phyloP scores from a whole-genome alignment of 495 filamentous ascomycete genomes.

The Aspergillus sparsus region DNA sequence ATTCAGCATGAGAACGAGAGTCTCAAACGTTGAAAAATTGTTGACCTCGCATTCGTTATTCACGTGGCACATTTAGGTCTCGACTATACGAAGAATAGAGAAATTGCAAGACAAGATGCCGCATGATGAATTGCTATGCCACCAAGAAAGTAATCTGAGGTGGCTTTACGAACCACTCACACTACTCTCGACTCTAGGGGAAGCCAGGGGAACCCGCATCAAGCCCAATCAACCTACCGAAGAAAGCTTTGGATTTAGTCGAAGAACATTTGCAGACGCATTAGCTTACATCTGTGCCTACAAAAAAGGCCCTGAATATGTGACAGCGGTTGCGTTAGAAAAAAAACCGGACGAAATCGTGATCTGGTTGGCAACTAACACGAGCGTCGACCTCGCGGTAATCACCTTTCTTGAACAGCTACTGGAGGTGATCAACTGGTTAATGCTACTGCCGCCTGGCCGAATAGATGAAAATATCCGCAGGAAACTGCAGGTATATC shows the following conservation, averaged over 20 bases:
- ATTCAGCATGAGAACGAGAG: no score
- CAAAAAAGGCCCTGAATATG: neutral
- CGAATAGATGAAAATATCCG: neutral
- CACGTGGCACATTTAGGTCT: no score
- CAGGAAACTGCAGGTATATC: neutral
- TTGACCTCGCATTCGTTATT: no score
- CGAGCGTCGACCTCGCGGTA: neutral
- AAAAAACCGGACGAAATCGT: neutral
- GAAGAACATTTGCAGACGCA: conserved; percentile 10
- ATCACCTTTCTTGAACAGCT: conserved; percentile 7
- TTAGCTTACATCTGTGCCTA: conserved; percentile 18
- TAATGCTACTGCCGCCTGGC: neutral
- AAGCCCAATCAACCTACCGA: neutral
- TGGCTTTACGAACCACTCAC: neutral
- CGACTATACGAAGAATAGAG: no score
- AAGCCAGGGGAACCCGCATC: conserved; percentile 8
- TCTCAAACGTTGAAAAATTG: no score
- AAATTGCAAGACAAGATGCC: neutral
- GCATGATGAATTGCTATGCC: neutral
- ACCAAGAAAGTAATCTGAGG: neutral
- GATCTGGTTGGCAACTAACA: conserved; percentile 11
- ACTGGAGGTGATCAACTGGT: neutral
- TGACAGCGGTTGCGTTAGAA: conserved; percentile 11
- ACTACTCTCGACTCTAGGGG: neutral
- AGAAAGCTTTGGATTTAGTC: neutral